Evolutionary conservation across 2,329 filamentous ascomycete genomes (phyloP).

Genomic region (Hawksworthiomyces lignivorus): DNA sequence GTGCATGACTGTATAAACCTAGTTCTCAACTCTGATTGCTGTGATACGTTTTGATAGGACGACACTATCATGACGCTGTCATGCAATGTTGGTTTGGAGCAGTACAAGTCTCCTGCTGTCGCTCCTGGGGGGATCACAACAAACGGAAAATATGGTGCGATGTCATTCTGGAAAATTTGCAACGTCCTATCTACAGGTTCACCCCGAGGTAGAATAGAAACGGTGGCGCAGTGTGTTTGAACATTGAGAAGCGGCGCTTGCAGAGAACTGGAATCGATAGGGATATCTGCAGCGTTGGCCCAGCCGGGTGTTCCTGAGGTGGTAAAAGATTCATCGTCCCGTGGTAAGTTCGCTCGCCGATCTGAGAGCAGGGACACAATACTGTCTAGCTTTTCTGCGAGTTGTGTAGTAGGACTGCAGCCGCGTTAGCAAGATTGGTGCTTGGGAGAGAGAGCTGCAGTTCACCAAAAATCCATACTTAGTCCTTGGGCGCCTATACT

Average conservation of each 20-base stretch:
- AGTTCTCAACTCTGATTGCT: background rate
- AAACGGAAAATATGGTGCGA: background rate
- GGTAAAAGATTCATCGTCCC: background rate
- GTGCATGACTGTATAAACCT: background rate
- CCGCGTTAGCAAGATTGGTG: background rate
- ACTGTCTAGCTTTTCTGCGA: background rate
- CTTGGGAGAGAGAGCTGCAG: background rate
- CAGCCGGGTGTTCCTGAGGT: background rate
- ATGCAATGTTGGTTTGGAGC: background rate
- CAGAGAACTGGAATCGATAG: background rate
- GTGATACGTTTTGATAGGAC: background rate
- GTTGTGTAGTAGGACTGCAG: background rate
- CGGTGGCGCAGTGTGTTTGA: background rate
- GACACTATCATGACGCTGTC: conserved; percentile 1
- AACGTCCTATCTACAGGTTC: background rate
- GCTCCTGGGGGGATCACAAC: background rate
- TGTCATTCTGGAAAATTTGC: background rate
- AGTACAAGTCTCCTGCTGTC: background rate
- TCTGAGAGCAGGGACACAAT: conserved; percentile 1
- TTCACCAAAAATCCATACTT: background rate
- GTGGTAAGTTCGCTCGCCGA: background rate
- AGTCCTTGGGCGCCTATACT: background rate
- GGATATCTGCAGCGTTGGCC: background rate
- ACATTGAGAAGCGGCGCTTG: background rate
- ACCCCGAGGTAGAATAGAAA: background rate